These are phyloP conservation scores for Cutaneotrichosporon arboriforme DNA, from an alignment of 1,284 basidiomycete species.

Conservation along the genomic window DNA sequence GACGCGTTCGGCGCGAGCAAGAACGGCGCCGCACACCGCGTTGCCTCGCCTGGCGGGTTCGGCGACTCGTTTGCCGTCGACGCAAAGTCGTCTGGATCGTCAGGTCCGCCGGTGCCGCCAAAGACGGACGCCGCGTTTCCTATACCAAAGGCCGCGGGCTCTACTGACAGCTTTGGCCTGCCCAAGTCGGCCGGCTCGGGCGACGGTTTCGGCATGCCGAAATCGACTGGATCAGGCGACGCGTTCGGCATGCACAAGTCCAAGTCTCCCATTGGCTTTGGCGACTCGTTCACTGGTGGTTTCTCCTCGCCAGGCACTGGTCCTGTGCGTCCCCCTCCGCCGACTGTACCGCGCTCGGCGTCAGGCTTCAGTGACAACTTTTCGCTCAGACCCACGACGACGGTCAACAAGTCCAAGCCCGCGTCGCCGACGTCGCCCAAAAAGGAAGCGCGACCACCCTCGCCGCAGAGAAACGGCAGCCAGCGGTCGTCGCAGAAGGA, in stretches of 20 bases:
- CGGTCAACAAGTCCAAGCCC: neutral
- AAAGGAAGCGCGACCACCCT: neutral
- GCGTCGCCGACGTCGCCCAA: neutral
- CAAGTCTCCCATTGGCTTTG: slow-evolving; percentile 10
- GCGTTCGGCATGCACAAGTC: slow-evolving; percentile 4
- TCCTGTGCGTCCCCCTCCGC: neutral
- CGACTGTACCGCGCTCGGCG: neutral
- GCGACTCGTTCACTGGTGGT: slow-evolving; percentile 12
- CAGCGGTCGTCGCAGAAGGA: no score
- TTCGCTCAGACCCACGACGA: neutral
- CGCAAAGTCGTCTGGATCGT: no score
- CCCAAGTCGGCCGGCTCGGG: neutral
- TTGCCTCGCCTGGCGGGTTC: slow-evolving; percentile 9
- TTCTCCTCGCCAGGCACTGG: neutral
- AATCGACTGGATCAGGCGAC: slow-evolving; percentile 1
- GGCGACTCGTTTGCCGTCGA: slow-evolving; percentile 4
- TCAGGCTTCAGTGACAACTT: slow-evolving; percentile 11
- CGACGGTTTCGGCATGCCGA: neutral
- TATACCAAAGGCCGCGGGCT: neutral
- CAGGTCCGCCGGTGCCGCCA: no score
- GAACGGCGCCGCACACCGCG: neutral
- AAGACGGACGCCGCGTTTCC: no score
- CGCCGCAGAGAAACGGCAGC: no score
- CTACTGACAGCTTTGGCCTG: neutral
- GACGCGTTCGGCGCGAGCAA: slow-evolving; percentile 34